These are phyloP conservation scores for Drechslera avenae DNA, from an alignment of 2,329 filamentous ascomycete genomes.

Conservation along the genomic window DNA sequence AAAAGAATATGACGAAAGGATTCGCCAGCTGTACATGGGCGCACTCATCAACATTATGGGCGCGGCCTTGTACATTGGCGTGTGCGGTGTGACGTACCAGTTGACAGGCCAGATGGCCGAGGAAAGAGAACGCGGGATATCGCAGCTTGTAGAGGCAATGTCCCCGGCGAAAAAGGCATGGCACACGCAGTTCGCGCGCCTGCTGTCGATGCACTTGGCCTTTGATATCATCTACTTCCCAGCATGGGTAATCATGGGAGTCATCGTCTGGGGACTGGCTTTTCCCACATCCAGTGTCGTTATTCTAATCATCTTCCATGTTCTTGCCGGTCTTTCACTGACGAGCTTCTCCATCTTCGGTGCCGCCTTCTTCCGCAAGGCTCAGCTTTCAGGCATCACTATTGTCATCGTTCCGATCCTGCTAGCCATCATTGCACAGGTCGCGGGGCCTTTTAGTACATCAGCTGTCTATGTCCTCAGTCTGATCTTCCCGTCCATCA, in stretches of 20 bases:
- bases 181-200: constrained; percentile 77
- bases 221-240: constrained; percentile 81
- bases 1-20: constrained; percentile 67
- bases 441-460: constrained; percentile 66
- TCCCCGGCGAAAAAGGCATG: constrained; percentile 76
- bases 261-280: constrained; percentile 68
- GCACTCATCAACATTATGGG: constrained; percentile 76
- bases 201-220: constrained; percentile 78
- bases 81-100: constrained; percentile 85
- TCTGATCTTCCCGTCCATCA: constrained; percentile 83
- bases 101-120: constrained; percentile 83
- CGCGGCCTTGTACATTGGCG: constrained; percentile 77
- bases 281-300: constrained; percentile 52
- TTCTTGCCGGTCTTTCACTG: constrained; percentile 76
- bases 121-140: constrained; percentile 86
- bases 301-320: constrained; percentile 64
- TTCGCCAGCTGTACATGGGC: constrained; percentile 73
- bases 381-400: constrained; percentile 85
- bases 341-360: constrained; percentile 81
- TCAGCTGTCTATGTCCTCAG: constrained; percentile 71
- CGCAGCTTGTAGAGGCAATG: constrained; percentile 88
- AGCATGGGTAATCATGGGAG: constrained; percentile 77
- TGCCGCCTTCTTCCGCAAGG: constrained; percentile 81
- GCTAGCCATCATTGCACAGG: constrained; percentile 81
- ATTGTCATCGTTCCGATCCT: constrained; percentile 74